These are phyloP conservation scores for Hortaea sp. DNA, from an alignment of 2,329 filamentous ascomycete species.

Conservation along the genomic window DNA sequence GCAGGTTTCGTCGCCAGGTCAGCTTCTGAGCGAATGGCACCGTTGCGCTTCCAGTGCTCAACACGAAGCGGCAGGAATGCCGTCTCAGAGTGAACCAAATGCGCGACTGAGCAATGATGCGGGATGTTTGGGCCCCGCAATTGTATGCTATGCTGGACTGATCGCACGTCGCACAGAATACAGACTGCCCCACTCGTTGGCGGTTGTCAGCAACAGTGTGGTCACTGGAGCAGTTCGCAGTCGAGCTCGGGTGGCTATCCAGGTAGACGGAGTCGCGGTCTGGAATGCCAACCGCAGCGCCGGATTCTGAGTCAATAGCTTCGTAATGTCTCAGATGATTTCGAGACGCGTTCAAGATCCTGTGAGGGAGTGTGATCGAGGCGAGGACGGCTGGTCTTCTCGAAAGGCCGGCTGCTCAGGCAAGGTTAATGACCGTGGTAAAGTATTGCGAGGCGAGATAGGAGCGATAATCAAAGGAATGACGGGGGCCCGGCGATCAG, in stretches of 20 bases:
- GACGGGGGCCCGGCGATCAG: slow-evolving; percentile 9
- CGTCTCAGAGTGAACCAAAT: slow-evolving; percentile 6
- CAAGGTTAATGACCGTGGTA: slow-evolving; percentile 6
- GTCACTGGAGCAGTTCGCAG: slow-evolving; percentile 13
- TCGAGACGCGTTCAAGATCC: not conserved
- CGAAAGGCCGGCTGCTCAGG: slow-evolving; percentile 1
- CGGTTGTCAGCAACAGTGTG: not conserved
- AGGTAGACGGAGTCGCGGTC: slow-evolving; percentile 18
- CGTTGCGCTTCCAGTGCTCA: not conserved
- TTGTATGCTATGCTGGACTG: not conserved
- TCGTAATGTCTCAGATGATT: slow-evolving; percentile 3
- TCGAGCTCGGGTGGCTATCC: slow-evolving; percentile 16
- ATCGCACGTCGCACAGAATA: not conserved
- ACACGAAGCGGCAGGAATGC: slow-evolving; percentile 2
- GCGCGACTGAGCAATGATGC: slow-evolving; percentile 1
- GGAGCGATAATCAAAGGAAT: slow-evolving; percentile 8
- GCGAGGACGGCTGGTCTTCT: not conserved
- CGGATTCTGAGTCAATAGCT: slow-evolving; percentile 19
- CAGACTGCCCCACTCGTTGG: not conserved
- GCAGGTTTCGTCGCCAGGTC: not conserved
- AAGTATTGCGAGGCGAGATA: slow-evolving; percentile 7
- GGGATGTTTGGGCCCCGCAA: too few relatives aligned
- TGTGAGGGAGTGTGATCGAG: slow-evolving; percentile 1
- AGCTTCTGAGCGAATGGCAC: not conserved
- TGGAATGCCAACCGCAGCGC: slow-evolving; percentile 19